Evolutionary conservation across 208 protist species (phyloP), one percentile per base, ranked within the genome.

Genomic region (Crithidia thermophila): DNA sequence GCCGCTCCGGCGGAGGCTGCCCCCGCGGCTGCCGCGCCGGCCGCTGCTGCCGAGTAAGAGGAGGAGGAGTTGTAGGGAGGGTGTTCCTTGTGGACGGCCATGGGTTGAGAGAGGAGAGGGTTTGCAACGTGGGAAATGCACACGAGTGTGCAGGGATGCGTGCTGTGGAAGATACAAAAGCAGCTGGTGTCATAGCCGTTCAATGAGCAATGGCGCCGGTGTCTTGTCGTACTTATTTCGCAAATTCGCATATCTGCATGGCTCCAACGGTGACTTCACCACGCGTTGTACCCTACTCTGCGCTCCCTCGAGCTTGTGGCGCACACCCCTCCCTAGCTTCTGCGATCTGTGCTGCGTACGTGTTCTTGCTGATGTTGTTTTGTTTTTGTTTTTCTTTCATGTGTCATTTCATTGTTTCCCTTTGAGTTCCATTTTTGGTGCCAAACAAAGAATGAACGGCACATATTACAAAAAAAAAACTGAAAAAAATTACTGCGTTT

Each of bases 1-100:
- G 52, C 62, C 9, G 65, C 65, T 11, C 51, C 65, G 52, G 51
- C 57, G 34, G 72, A 72, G 58, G 77, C 62, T 57, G 72, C 64
- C 5, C 53, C 75, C 42, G 59, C 65, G 23, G 37, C 65, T 6
- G 61, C 68, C 28, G 66, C 57, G 28, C n/a, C 66, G 18, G 75
- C 71, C 39, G 31, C 56, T 36, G 67, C 59, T 52, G 66, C 71
- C 28, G 73, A 55, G 62, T 69, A 68, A 67, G 9, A 28, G 4
- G 43, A n/a, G n/a, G n/a, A n/a, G n/a, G n/a, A n/a, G n/a, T n/a
- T n/a, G n/a, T n/a, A n/a, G n/a, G n/a, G n/a, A n/a, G n/a, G n/a
- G n/a, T n/a, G n/a, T n/a, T n/a, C n/a, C n/a, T n/a, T 37, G 46
- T 37, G 46, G 21, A 56, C 23, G 10, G 60, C 49, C 31, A 34